These are phyloP conservation scores for Begonia fuchsioides DNA, from an alignment of 306 rosid genomes.

Conservation along the genomic window DNA sequence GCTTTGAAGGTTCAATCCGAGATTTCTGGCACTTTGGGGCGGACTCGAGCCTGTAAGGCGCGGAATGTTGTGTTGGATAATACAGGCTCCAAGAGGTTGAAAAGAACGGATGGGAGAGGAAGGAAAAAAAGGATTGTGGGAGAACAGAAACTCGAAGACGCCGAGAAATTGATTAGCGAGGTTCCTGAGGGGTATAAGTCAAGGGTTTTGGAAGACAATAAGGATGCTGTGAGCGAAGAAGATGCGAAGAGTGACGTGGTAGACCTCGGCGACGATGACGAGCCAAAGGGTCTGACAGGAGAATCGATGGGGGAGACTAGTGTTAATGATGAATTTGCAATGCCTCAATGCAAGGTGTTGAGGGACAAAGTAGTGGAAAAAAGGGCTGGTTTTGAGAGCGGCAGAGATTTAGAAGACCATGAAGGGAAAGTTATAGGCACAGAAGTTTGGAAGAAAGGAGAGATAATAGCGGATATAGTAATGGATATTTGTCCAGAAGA, in stretches of 20 bases:
- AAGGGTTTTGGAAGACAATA: constrained; percentile 30
- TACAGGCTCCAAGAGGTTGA: constrained; percentile 16
- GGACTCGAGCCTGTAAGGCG: constrained; percentile 31
- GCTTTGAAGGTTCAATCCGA: constrained; percentile 50
- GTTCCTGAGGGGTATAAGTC: constrained; percentile 9
- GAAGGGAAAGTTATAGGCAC: not conserved
- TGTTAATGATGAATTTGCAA: constrained; percentile 3
- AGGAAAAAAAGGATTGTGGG: not conserved
- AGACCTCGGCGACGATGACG: constrained; percentile 11
- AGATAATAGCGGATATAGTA: not conserved
- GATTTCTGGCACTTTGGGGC: constrained; percentile 32
- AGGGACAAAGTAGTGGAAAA: constrained; percentile 21
- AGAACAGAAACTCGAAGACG: constrained; percentile 2
- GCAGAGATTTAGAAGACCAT: constrained; percentile 10
- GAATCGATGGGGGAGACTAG: constrained; percentile 12
- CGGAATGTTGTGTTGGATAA: constrained; percentile 11
- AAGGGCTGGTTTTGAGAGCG: constrained; percentile 8
- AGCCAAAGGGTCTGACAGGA: constrained; percentile 9
- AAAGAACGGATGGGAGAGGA: constrained; percentile 5
- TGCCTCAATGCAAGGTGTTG: constrained; percentile 10
- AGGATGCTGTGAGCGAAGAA: constrained; percentile 52
- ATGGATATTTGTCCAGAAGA: too few species aligned
- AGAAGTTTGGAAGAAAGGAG: not conserved
- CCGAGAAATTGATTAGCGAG: constrained; percentile 2
- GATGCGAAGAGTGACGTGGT: constrained; percentile 30